Percentiles rank a stretch among this genome's conserved stretches.
Evolutionary conservation across 257 asterid genomes (phyloP).

Genomic region (Solanum etuberosum): DNA sequence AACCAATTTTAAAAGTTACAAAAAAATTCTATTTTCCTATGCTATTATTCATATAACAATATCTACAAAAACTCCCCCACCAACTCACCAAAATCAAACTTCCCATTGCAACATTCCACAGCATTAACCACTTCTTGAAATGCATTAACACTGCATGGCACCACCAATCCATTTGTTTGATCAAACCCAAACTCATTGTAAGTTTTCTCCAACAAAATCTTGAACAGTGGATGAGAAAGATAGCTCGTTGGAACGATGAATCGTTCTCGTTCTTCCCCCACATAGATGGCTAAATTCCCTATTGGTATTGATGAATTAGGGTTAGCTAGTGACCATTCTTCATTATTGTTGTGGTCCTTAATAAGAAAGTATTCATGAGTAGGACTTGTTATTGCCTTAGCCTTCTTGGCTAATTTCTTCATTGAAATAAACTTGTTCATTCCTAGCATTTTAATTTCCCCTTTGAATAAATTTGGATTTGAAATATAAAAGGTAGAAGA

Average conservation of each 20-base stretch:
- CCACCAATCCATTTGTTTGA: conserved; percentile 41
- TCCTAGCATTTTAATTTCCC: conserved; percentile 28
- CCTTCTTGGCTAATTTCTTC: conserved; percentile 56
- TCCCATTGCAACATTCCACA: conserved; percentile 53
- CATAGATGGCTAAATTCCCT: conserved; percentile 56
- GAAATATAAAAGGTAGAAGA: not conserved
- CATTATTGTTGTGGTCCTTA: conserved; percentile 1
- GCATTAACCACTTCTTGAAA: conserved; percentile 59
- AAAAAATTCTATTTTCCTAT: not conserved
- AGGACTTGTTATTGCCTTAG: conserved; percentile 9
- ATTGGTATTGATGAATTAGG: conserved; percentile 21
- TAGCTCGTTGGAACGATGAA: conserved; percentile 59
- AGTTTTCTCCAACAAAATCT: conserved; percentile 68
- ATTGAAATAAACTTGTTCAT: conserved; percentile 44
- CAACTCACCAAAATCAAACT: conserved; percentile 58
- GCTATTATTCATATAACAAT: not conserved
- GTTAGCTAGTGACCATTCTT: not conserved
- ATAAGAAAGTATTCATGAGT: conserved; percentile 22
- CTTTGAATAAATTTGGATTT: not conserved
- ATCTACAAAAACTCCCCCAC: conserved; percentile 41
- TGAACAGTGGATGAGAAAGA: conserved; percentile 78
- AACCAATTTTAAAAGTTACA: not conserved
- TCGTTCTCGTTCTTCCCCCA: conserved; percentile 56
- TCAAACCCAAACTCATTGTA: conserved; percentile 54
- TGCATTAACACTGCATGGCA: conserved; percentile 61